These are phyloP conservation scores for Triticum monococcum DNA, from an alignment of 176 grass and related monocot species.

Conservation along the genomic window DNA sequence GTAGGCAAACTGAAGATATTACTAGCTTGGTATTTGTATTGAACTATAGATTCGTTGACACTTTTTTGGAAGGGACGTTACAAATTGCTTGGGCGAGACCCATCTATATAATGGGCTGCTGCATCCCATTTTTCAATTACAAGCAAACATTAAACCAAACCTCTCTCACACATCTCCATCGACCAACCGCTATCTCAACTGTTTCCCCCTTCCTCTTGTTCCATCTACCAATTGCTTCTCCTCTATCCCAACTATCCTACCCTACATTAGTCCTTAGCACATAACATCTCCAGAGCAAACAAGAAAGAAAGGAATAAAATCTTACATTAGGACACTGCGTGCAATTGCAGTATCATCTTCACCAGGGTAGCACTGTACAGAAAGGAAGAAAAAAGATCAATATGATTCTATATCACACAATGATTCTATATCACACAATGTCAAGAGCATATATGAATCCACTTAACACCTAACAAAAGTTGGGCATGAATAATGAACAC, in stretches of 20 bases:
- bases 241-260: background rate
- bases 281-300: conserved; percentile 16
- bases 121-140: background rate
- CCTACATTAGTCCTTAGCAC: background rate
- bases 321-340: conserved; percentile 85
- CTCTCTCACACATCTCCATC: background rate
- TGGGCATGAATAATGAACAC: conserved; percentile 1
- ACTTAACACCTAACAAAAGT: background rate
- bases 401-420: background rate
- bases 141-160: background rate
- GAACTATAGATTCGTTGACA: background rate
- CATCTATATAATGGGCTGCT: background rate
- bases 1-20: background rate
- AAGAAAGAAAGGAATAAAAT: conserved; percentile 21
- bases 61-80: background rate
- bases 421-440: background rate
- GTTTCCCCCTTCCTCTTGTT: background rate
- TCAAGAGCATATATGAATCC: background rate
- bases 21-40: background rate
- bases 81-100: background rate
- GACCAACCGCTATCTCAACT: background rate
- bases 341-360: conserved; percentile 98
- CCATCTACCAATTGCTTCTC: conserved; percentile 4
- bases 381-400: conserved; percentile 30
- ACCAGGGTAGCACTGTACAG: conserved; percentile 85